Evolutionary conservation across 2,329 filamentous ascomycete species (phyloP).

Genomic region (Ceratocystis huliohia): DNA sequence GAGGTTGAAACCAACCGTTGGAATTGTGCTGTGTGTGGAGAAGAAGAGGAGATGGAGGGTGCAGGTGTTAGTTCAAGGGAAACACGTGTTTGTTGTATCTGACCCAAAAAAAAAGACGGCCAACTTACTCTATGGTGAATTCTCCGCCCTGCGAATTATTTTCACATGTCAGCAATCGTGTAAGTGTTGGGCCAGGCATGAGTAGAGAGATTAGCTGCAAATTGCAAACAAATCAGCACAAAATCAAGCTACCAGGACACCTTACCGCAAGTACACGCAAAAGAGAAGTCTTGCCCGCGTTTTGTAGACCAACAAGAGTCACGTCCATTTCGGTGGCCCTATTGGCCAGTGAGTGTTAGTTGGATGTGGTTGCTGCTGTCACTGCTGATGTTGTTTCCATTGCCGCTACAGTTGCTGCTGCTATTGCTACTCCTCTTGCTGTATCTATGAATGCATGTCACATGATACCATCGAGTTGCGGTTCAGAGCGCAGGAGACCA

Average conservation of each 20-base stretch:
- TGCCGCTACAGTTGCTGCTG: neutral
- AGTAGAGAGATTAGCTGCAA: neutral
- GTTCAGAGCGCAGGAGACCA: neutral
- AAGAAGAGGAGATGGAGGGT: conserved; percentile 23
- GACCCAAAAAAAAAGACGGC: neutral
- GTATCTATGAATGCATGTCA: neutral
- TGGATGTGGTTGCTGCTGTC: neutral
- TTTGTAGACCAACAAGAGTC: conserved; percentile 96
- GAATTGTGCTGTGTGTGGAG: conserved; percentile 63
- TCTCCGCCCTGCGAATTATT: conserved; percentile 62
- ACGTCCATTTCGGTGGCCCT: conserved; percentile 99
- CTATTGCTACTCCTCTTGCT: neutral
- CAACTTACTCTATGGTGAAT: conserved; percentile 92
- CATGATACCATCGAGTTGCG: neutral
- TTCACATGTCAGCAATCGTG: neutral
- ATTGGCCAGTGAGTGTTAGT: conserved; percentile 18
- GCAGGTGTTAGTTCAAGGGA: conserved; percentile 10
- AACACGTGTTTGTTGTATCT: neutral
- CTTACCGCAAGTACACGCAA: conserved; percentile 89
- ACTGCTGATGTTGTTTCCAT: neutral
- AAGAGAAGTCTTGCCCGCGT: conserved; percentile 93
- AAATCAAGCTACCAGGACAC: conserved; percentile 19
- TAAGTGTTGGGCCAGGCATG: neutral
- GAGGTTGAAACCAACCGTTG: conserved; percentile 98
- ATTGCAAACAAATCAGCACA: too few relatives aligned